Evolutionary conservation across 2,329 filamentous ascomycete genomes (phyloP).

Genomic region (Fusarium torulosum): DNA sequence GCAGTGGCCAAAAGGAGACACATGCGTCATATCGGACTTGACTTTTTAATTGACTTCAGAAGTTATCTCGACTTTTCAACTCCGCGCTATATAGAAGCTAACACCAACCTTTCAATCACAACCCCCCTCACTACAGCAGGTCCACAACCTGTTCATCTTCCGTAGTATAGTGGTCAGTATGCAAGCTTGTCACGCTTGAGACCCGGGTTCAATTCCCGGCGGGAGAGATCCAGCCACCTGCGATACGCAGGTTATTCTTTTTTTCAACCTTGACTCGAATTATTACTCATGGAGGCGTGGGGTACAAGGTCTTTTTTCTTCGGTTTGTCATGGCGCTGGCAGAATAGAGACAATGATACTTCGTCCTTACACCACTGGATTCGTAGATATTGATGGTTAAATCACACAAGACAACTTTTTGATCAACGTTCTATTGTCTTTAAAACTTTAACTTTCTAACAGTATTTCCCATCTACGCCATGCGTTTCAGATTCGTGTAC

Average conservation of each 20-base stretch:
- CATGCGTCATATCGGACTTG: too few relatives aligned
- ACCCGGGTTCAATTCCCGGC: slow-evolving; percentile 28
- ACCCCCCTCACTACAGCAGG: slow-evolving; percentile 26
- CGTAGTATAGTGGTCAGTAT: slow-evolving; percentile 34
- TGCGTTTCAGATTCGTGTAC: neutral
- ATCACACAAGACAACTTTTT: neutral
- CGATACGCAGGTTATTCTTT: slow-evolving; percentile 12
- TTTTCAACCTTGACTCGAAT: neutral
- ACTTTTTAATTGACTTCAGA: too few relatives aligned
- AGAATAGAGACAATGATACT: too few relatives aligned
- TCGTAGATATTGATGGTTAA: too few relatives aligned
- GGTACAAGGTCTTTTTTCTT: neutral
- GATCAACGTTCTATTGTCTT: slow-evolving; percentile 11
- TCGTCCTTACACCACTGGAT: neutral
- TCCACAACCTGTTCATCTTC: slow-evolving; percentile 16
- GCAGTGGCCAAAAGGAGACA: too few relatives aligned
- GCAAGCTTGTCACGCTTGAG: slow-evolving; percentile 29
- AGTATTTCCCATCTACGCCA: neutral
- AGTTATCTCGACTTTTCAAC: too few relatives aligned
- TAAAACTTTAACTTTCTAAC: neutral
- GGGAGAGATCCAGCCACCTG: slow-evolving; percentile 31
- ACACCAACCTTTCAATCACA: neutral
- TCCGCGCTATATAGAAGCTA: neutral
- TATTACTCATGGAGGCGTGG: neutral
- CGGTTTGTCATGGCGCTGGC: neutral